Base-by-base conservation (phyloP, 1,139 yeast genomes). In the Nakaseomyces glabratus region DNA sequence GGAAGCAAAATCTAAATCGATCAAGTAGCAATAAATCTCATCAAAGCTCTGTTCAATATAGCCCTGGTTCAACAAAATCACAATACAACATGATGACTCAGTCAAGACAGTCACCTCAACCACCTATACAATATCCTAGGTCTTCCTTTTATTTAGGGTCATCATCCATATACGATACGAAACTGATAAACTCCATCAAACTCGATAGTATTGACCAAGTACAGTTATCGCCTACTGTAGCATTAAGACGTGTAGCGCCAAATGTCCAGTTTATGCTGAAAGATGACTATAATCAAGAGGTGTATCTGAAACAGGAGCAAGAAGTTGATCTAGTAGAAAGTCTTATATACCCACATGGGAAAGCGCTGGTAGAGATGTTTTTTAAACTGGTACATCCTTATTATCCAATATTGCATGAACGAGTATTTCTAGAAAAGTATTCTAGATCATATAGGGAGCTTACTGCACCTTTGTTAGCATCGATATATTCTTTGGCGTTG, bases 101-200 rank as follows among this genome's bases (percentile, higher is more conserved):
- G 16, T 13, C 31, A 25, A 5, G 34, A 36, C 6, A 13, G 35
- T n/a, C 36, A 7, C 74, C 71, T 4, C 67, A 72, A 1, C 30
- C 30, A n/a, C 30, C 30, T n/a, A 26, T 26, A 28, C 88, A 78
- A 48, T 79, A 73, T 46, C 90, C 93, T 1, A 60, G 90, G 37
- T 79, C 88, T 1, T 76, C 85, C 22, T 80, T 79, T 51, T 79
- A 74, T 48, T 74, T 80, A 19, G 93, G 93, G 0, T 75, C 86
- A 1, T 77, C 86, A 0, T 77, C 86, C 23, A 64, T 76, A 33
- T 79, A 72, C 51, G 90, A 80, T 54, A 62, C 70, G 9, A 65
- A 69, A 30, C 61, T 80, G 14, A 56, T 80, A 15, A 73, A 76
- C 40, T 57, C 66, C 34, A 72, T 79, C 25, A 57, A 57, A 52